Conservation (phyloP, 1,139 yeast genomes). For the Blastobotrys illinoisensis region DNA sequence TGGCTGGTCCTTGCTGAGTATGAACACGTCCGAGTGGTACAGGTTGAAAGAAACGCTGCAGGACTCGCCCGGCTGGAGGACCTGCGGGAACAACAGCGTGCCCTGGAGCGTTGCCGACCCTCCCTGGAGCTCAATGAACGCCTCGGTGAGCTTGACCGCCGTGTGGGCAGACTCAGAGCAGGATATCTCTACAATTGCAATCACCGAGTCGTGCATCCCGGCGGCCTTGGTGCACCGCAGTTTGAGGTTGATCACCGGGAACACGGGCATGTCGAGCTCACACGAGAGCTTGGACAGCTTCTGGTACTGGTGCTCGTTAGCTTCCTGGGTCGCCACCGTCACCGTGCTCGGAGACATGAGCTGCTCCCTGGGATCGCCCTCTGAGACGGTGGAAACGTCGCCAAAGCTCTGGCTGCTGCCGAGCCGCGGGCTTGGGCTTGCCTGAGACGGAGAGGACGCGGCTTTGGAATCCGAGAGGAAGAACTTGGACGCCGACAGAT, state of each 20-base stretch:
- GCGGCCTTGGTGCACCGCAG: constrained; percentile 55
- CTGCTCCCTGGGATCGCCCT: neutral
- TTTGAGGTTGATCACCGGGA: constrained; percentile 49
- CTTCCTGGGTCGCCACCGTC: neutral
- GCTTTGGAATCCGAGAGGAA: neutral
- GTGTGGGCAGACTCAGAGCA: constrained; percentile 38
- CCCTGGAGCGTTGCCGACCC: constrained; percentile 40
- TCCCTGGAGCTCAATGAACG: constrained; percentile 40
- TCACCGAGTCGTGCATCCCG: constrained; percentile 46
- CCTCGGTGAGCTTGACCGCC: constrained; percentile 29
- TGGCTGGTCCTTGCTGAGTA: constrained; percentile 13
- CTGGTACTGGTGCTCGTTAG: constrained; percentile 5
- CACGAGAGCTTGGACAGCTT: constrained; percentile 12
- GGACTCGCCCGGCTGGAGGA: constrained; percentile 30
- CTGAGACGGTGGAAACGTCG: neutral
- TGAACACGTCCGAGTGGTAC: constrained; percentile 23
- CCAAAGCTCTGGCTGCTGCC: neutral
- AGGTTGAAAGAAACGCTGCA: constrained; percentile 30
- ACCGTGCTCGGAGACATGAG: neutral
- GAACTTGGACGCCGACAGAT: constrained; percentile 9
- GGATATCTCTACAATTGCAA: constrained; percentile 54
- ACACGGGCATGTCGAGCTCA: constrained; percentile 35
- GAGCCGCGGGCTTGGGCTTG: neutral
- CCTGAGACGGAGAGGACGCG: neutral
- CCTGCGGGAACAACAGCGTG: constrained; percentile 29